Percentiles rank a stretch among this genome's conserved stretches.
These are phyloP conservation scores for Trichomonas vaginalis DNA, from an alignment of 208 protist species.

Conservation along the genomic window DNA sequence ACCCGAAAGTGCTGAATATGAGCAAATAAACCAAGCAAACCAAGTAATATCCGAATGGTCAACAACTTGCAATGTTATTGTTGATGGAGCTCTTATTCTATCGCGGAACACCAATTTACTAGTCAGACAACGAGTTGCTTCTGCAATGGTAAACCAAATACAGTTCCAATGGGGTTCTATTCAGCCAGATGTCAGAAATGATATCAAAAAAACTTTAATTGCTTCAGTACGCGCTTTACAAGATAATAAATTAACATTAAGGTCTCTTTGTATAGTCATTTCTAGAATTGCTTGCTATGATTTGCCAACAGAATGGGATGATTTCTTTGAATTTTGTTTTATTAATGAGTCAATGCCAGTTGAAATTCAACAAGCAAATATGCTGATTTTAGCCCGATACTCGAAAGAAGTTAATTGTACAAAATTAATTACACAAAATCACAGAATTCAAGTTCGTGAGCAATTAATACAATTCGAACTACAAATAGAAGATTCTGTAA, in stretches of 20 bases:
- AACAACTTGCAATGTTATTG: neutral
- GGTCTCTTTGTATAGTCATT: neutral
- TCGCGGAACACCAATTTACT: neutral
- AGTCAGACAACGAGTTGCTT: neutral
- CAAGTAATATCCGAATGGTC: neutral
- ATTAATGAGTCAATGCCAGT: neutral
- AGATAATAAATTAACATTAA: neutral
- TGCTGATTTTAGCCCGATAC: neutral
- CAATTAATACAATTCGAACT: neutral
- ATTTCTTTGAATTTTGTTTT: neutral
- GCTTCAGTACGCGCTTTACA: neutral
- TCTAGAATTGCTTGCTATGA: neutral
- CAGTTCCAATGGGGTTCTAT: neutral
- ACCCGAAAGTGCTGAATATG: too few species aligned
- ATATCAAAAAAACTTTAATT: neutral
- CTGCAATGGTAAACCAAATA: neutral
- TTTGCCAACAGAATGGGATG: neutral
- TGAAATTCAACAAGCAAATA: neutral
- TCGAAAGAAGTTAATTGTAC: neutral
- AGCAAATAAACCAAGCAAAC: neutral
- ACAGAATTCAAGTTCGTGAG: neutral
- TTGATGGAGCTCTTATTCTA: neutral
- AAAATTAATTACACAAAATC: neutral
- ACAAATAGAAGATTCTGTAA: neutral
- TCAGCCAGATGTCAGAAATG: neutral